phyloP scores from a whole-genome alignment of 2,329 filamentous ascomycete species.

The Pseudocercospora fuligena region DNA sequence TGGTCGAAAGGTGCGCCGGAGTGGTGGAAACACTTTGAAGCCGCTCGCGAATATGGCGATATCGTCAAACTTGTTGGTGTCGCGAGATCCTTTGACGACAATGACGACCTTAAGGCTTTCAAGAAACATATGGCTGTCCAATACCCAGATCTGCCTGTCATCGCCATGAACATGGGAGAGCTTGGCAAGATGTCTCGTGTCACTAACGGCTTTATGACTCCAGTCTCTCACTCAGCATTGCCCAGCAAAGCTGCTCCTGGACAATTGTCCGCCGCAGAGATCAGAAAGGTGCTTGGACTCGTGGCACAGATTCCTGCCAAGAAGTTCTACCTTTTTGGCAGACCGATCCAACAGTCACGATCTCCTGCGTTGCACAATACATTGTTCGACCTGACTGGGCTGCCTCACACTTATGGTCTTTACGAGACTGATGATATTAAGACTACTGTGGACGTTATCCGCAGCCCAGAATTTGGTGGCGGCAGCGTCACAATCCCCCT shows the following conservation, averaged over 20 bases:
- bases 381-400: conserved; percentile 74
- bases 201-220: conserved; percentile 90
- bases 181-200: conserved; percentile 87
- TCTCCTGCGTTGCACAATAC: conserved; percentile 90
- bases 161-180: conserved; percentile 94
- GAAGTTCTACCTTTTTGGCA: conserved; percentile 86
- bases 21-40: conserved; percentile 90
- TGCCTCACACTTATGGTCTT: conserved; percentile 81
- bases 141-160: conserved; percentile 76
- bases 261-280: conserved; percentile 88
- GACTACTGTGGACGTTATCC: conserved; percentile 69
- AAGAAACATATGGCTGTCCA: conserved; percentile 73
- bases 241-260: conserved; percentile 93
- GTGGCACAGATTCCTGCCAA: conserved; percentile 77
- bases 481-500: conserved; percentile 95
- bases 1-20: conserved; percentile 74
- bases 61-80: conserved; percentile 92
- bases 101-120: conserved; percentile 83
- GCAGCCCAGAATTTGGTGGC: conserved; percentile 78
- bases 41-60: conserved; percentile 85
- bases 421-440: conserved; percentile 72
- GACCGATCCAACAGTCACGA: conserved; percentile 78
- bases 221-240: conserved; percentile 86
- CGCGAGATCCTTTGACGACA: conserved; percentile 78
- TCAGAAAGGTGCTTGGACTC: conserved; percentile 76